phyloP scores from a whole-genome alignment of 139 green algal genomes.

The Haematococcus lacustris region DNA sequence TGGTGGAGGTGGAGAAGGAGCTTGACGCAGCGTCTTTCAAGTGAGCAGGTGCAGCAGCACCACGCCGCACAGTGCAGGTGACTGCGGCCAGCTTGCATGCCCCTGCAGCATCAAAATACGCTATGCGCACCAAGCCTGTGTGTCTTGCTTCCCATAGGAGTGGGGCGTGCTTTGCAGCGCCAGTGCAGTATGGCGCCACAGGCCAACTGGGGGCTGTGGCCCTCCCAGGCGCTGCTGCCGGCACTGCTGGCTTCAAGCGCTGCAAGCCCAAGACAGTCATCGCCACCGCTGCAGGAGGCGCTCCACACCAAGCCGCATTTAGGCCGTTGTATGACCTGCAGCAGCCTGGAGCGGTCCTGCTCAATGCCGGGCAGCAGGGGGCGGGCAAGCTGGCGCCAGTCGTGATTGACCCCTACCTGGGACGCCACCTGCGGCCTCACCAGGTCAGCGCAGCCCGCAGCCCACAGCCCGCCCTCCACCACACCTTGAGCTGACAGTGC shows the following conservation, averaged over 20 bases:
- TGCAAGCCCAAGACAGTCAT: background rate
- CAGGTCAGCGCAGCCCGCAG: constrained; percentile 11
- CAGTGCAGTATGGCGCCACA: too few species aligned
- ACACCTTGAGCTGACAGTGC: background rate
- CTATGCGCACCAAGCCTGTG: too few species aligned
- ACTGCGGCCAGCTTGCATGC: background rate
- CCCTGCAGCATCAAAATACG: too few species aligned
- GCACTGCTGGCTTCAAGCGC: too few species aligned
- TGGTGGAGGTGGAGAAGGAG: too few species aligned
- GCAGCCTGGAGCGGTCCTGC: constrained; percentile 39
- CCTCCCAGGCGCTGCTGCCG: too few species aligned
- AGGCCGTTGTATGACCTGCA: constrained; percentile 47
- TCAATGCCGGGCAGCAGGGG: constrained; percentile 46
- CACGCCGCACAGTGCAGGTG: background rate
- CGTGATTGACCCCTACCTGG: constrained; percentile 60
- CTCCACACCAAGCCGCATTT: background rate
- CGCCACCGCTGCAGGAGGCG: background rate
- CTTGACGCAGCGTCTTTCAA: too few species aligned
- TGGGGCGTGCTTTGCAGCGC: too few species aligned
- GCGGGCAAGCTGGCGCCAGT: constrained; percentile 36
- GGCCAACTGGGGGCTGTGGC: too few species aligned
- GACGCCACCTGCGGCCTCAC: constrained; percentile 49
- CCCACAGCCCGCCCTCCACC: background rate
- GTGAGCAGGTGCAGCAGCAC: too few species aligned
- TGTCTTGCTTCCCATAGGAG: too few species aligned